phyloP scores from a whole-genome alignment of 345 rosid genomes.

The Kandelia obovata region DNA sequence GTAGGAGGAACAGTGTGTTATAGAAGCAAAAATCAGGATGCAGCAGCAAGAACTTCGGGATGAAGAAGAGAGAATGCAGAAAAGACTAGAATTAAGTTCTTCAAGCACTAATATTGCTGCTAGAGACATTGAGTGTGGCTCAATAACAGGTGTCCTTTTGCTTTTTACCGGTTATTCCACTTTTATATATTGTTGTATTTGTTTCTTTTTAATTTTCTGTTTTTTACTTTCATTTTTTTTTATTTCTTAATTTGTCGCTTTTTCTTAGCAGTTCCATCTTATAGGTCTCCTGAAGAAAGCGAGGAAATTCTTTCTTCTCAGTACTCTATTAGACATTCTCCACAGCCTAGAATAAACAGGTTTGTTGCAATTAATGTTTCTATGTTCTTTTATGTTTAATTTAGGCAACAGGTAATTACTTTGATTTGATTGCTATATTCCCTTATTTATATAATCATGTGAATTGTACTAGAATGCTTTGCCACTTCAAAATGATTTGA shows the following conservation, averaged over 20 bases:
- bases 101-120: constrained; percentile 48
- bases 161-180: too few species aligned
- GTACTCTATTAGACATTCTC: constrained; percentile 43
- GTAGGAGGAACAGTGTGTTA: constrained; percentile 95
- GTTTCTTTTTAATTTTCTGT: background rate
- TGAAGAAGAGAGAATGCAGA: constrained; percentile 81
- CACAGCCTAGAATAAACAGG: constrained; percentile 56
- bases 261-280: constrained; percentile 46
- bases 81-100: constrained; percentile 65
- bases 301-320: constrained; percentile 51
- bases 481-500: too few species aligned
- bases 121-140: constrained; percentile 51
- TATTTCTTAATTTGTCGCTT: background rate
- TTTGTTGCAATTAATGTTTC: constrained; percentile 19
- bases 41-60: constrained; percentile 82
- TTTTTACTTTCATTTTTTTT: background rate
- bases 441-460: too few species aligned
- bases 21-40: constrained; percentile 94
- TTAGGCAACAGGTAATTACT: too few species aligned
- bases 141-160: constrained; percentile 44
- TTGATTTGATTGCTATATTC: too few species aligned
- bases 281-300: constrained; percentile 40
- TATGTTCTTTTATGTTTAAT: background rate
- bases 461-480: too few species aligned
- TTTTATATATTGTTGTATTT: background rate